A percentile compares a stretch with the other conserved stretches of the same genome.
Conservation (phyloP, 176 grass and related monocot species). For the Leersia perrieri region DNA sequence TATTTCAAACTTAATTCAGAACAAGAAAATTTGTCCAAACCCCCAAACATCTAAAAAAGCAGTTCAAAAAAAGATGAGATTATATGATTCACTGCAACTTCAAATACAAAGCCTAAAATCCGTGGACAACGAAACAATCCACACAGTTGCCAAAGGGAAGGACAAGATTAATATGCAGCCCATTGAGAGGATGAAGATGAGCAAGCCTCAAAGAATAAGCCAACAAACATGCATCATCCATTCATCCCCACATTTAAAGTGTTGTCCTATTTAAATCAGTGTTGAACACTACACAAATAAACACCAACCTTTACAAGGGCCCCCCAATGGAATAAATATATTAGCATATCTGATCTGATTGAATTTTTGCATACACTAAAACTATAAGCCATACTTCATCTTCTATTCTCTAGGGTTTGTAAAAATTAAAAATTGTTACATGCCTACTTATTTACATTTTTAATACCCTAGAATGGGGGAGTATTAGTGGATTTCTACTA, state of each 20-base stretch:
- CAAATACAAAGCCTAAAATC: not conserved
- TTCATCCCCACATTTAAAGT: not conserved
- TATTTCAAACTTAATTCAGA: not conserved
- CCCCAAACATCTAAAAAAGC: not conserved
- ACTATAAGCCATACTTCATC: not conserved
- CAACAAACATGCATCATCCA: not conserved
- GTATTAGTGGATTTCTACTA: too few relatives aligned
- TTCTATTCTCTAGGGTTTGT: not conserved
- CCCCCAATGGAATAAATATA: not conserved
- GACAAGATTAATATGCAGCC: not conserved
- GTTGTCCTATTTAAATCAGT: not conserved
- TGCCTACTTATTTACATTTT: not conserved
- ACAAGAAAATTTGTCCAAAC: not conserved
- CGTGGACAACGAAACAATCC: not conserved
- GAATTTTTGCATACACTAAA: not conserved
- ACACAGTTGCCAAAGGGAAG: not conserved
- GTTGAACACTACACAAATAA: not conserved
- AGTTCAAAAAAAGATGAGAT: not conserved
- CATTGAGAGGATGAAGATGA: not conserved
- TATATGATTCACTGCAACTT: not conserved
- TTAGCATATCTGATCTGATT: not conserved
- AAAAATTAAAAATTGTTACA: not conserved
- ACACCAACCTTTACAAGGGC: not conserved
- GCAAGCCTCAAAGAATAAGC: not conserved
- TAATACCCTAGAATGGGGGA: not conserved